A percentile compares a stretch with the other conserved stretches of the same genome.
phyloP scores from a whole-genome alignment of 2,329 filamentous ascomycete species.

The Lachnellula suecica region DNA sequence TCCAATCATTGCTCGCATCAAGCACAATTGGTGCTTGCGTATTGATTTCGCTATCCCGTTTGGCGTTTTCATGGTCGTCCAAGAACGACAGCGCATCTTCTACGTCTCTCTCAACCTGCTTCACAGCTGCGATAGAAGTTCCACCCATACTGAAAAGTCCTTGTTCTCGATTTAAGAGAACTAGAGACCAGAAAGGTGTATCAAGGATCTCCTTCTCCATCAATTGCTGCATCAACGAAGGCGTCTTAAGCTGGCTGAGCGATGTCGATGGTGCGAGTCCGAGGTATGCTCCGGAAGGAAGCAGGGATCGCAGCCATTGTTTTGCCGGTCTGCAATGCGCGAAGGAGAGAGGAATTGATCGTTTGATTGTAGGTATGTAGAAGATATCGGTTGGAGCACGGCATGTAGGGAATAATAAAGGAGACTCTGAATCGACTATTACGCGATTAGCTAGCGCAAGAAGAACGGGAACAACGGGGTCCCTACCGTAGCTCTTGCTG shows the following conservation, averaged over 20 bases:
- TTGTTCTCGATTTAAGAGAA: slow-evolving; percentile 22
- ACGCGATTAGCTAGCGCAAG: background rate
- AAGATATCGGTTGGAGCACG: slow-evolving; percentile 16
- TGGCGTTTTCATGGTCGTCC: slow-evolving; percentile 6
- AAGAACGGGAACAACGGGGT: background rate
- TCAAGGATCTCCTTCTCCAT: slow-evolving; percentile 16
- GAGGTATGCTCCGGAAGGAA: slow-evolving; percentile 20
- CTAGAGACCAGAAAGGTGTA: slow-evolving; percentile 19
- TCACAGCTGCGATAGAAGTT: slow-evolving; percentile 9
- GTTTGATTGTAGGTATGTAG: slow-evolving; percentile 12
- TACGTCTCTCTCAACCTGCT: slow-evolving; percentile 10
- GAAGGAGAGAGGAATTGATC: slow-evolving; percentile 14
- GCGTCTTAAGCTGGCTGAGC: slow-evolving; percentile 16
- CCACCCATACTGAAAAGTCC: slow-evolving; percentile 24
- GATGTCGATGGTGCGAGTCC: slow-evolving; percentile 19
- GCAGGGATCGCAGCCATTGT: slow-evolving; percentile 18
- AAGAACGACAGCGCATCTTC: slow-evolving; percentile 2
- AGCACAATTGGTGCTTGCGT: background rate
- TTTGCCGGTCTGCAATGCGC: slow-evolving; percentile 24
- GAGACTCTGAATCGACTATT: slow-evolving; percentile 13
- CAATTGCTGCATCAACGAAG: slow-evolving; percentile 15
- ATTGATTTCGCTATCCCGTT: slow-evolving; percentile 2
- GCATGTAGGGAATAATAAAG: slow-evolving; percentile 17
- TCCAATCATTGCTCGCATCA: slow-evolving; percentile 14
- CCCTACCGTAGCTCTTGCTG: slow-evolving; percentile 21